A percentile compares a stretch with the other conserved stretches of the same genome.
Conservation (phyloP, 768 basidiomycete species). For the Pluteus cervinus region DNA sequence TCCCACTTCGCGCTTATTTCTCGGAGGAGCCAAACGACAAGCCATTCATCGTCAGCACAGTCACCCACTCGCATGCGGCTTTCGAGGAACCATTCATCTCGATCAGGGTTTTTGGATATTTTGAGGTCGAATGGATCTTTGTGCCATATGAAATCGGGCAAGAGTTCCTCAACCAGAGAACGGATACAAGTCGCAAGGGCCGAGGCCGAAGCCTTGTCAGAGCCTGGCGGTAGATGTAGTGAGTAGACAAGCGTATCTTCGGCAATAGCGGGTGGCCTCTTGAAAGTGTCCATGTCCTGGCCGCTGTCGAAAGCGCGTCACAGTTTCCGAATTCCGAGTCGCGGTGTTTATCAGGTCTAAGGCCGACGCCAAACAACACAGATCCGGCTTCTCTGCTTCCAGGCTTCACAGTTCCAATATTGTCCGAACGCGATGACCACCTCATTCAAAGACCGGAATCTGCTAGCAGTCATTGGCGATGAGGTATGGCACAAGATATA, state of each 20-base stretch:
- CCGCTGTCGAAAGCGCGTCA: constrained; percentile 4
- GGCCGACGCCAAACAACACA: too few species aligned
- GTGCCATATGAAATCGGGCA: constrained; percentile 74
- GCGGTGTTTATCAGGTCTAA: too few species aligned
- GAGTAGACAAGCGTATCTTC: constrained; percentile 82
- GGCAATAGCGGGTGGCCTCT: constrained; percentile 68
- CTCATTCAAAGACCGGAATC: constrained; percentile 73
- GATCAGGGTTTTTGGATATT: constrained; percentile 43
- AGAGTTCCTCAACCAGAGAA: constrained; percentile 43
- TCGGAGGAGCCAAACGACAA: constrained; percentile 81
- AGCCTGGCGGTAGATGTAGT: constrained; percentile 53
- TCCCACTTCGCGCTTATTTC: constrained; percentile 78
- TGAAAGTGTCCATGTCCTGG: constrained; percentile 58
- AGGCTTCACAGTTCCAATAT: constrained; percentile 2
- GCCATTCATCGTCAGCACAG: constrained; percentile 98
- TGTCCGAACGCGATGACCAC: constrained; percentile 41
- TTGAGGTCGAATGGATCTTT: constrained; percentile 79
- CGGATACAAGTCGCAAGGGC: constrained; percentile 66
- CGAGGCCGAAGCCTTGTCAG: constrained; percentile 56
- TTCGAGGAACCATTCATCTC: constrained; percentile 54
- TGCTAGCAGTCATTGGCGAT: constrained; percentile 96
- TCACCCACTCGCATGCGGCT: constrained; percentile 92
- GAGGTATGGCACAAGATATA: constrained; percentile 53
- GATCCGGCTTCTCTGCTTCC: too few species aligned
- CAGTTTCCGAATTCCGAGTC: too few species aligned